A percentile compares a stretch with the other conserved stretches of the same genome.
Conservation (phyloP, 257 asterid genomes). For the Nicotiana obtusifolia region DNA sequence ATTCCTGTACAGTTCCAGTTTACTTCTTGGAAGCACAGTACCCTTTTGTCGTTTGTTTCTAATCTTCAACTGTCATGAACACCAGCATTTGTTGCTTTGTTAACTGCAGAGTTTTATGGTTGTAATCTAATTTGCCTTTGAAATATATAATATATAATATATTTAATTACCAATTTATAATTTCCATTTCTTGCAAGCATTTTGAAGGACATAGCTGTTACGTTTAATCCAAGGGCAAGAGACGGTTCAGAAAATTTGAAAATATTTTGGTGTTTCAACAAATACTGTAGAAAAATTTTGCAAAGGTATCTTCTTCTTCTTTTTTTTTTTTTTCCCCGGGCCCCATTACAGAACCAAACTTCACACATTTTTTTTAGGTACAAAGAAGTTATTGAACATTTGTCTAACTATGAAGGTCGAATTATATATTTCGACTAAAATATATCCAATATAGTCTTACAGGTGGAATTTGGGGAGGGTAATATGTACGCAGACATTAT, state of each 20-base stretch:
- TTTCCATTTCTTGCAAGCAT: background rate
- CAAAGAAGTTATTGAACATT: no score
- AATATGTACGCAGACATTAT: no score
- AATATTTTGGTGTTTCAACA: background rate
- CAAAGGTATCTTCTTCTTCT: no score
- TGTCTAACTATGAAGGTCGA: no score
- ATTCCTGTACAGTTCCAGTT: slow-evolving; percentile 32
- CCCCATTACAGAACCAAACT: no score
- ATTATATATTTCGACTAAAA: no score
- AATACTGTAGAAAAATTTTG: background rate
- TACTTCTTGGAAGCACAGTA: background rate
- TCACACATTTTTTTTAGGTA: no score
- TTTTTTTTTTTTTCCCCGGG: no score
- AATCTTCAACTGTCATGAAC: background rate
- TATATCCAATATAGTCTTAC: no score
- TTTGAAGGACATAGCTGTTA: background rate
- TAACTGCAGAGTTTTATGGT: background rate
- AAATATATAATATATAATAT: background rate
- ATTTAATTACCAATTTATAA: background rate
- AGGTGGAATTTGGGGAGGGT: no score
- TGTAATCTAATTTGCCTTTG: no score
- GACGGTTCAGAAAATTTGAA: background rate
- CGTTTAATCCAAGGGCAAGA: background rate
- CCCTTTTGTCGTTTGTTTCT: background rate
- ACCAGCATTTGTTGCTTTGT: background rate